phyloP scores from a whole-genome alignment of 2,329 filamentous ascomycete species.

The Beauveria sp. region DNA sequence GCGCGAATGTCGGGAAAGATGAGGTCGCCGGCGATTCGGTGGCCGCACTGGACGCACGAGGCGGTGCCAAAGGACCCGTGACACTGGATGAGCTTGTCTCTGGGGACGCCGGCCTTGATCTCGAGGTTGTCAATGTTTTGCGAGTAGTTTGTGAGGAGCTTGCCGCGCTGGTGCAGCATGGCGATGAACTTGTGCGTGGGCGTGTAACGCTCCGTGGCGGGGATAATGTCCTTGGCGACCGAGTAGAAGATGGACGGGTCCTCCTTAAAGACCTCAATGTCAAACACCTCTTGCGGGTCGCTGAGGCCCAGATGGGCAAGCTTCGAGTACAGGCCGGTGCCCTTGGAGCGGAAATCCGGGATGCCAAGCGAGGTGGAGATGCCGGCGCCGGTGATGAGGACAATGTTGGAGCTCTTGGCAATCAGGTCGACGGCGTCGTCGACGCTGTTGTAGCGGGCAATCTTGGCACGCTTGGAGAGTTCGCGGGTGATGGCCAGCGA shows the following conservation, averaged over 20 bases:
- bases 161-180: slow-evolving; percentile 77
- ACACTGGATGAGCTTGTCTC: slow-evolving; percentile 84
- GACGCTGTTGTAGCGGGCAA: slow-evolving; percentile 72
- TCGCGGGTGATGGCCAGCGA: slow-evolving; percentile 73
- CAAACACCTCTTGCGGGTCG: slow-evolving; percentile 93
- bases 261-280: slow-evolving; percentile 77
- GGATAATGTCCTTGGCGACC: slow-evolving; percentile 84
- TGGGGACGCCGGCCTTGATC: slow-evolving; percentile 70
- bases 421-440: slow-evolving; percentile 81
- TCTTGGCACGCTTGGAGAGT: slow-evolving; percentile 71
- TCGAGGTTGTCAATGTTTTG: slow-evolving; percentile 99
- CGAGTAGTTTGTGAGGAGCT: slow-evolving; percentile 93
- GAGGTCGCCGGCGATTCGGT: slow-evolving; percentile 63
- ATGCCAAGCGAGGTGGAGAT: slow-evolving; percentile 97
- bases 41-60: slow-evolving; percentile 74
- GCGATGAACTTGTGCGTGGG: slow-evolving; percentile 93
- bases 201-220: slow-evolving; percentile 70
- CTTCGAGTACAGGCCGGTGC: slow-evolving; percentile 84
- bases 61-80: slow-evolving; percentile 95
- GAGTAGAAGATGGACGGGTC: slow-evolving; percentile 88
- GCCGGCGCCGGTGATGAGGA: slow-evolving; percentile 90
- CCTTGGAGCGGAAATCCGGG: slow-evolving; percentile 91
- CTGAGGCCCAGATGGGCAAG: slow-evolving; percentile 67
- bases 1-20: slow-evolving; percentile 76
- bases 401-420: slow-evolving; percentile 68